Evolutionary conservation across 2,329 filamentous ascomycete species (phyloP).

Genomic region (Sporothrix schenckii): DNA sequence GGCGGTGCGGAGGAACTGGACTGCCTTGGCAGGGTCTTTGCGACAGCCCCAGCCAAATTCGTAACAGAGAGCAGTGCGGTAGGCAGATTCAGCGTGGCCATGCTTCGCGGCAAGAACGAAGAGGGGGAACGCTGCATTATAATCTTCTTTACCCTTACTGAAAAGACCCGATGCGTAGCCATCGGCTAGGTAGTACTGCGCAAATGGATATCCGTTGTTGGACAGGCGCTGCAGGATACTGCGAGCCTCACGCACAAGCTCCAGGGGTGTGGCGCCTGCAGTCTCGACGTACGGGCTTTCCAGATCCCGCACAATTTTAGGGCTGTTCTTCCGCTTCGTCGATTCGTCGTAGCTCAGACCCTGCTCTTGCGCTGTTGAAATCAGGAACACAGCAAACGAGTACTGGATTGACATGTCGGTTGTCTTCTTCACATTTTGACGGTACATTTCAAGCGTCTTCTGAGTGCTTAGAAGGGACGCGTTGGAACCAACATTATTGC

Average conservation of each 20-base stretch:
- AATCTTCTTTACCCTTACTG: slow-evolving; percentile 90
- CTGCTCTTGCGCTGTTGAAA: slow-evolving; percentile 83
- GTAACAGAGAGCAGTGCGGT: slow-evolving; percentile 90
- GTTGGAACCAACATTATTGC: slow-evolving; percentile 79
- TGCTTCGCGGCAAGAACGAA: slow-evolving; percentile 95
- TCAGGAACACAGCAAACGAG: slow-evolving; percentile 93
- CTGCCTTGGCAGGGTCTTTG: slow-evolving; percentile 85
- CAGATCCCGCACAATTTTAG: slow-evolving; percentile 52
- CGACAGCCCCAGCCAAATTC: slow-evolving; percentile 97
- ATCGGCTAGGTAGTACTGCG: slow-evolving; percentile 95
- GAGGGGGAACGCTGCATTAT: slow-evolving; percentile 86
- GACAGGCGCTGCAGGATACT: slow-evolving; percentile 84
- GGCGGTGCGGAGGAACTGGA: slow-evolving; percentile 87
- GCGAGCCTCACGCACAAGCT: slow-evolving; percentile 83
- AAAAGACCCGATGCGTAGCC: slow-evolving; percentile 94
- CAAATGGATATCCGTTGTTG: slow-evolving; percentile 90
- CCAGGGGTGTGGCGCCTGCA: slow-evolving; percentile 58
- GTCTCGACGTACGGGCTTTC: slow-evolving; percentile 53
- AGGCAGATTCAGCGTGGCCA: slow-evolving; percentile 93
- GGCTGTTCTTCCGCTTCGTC: slow-evolving; percentile 50
- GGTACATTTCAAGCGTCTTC: slow-evolving; percentile 97
- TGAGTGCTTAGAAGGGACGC: slow-evolving; percentile 87
- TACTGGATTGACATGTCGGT: slow-evolving; percentile 89
- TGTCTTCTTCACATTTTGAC: slow-evolving; percentile 95
- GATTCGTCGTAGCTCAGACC: slow-evolving; percentile 58